Base-by-base conservation (phyloP, 306 rosid species). In the Cicer bijugum region DNA sequence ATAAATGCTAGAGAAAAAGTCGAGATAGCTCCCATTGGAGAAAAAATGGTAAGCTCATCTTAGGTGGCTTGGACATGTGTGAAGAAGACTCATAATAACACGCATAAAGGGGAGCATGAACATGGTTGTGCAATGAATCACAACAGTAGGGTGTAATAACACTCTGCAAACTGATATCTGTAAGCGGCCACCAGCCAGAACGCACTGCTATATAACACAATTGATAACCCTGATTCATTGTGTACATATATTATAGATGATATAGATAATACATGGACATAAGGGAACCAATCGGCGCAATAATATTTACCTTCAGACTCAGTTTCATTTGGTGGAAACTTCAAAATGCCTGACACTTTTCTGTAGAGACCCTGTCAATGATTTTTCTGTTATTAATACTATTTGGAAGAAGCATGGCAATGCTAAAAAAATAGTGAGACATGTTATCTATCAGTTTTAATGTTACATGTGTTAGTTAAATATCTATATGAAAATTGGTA, bases 321-420 rank as follows among this genome's bases (percentile, higher is more conserved):
- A 9, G 81, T 57, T 60, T 86, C 92, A 74, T 57, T 38, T 1
- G 86, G 20, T 44, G 96, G 89, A 82, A 89, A 92, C 84, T 90
- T 91, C 91, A 94, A 84, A 83, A 94, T 48, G 65, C 86, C 91
- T 19, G 83, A 47, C 44, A 92, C 97, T 83, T 63, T 88, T 77
- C 97, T 87, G 76, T 83, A 91, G 17, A 94, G 93, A 59, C 99
- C 97, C 97, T 91, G 91, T 69, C 78, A 85, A 73, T 42, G 12
- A 60, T 56, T 69, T 45, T 45, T 23, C 4, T 10, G 66, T 62
- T 44, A 39, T 37, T 37, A 43, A 45, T 38, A 75, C 10, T 1
- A 6, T 35, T 52, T 67, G 65, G 69, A 64, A 42, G 51, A 71
- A 65, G 66, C 69, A 14, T 23, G 58, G 51, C 35, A 61, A 16